These are phyloP conservation scores for Proliferodiscus dingleyae DNA, from an alignment of 2,329 filamentous ascomycete species.

Conservation along the genomic window DNA sequence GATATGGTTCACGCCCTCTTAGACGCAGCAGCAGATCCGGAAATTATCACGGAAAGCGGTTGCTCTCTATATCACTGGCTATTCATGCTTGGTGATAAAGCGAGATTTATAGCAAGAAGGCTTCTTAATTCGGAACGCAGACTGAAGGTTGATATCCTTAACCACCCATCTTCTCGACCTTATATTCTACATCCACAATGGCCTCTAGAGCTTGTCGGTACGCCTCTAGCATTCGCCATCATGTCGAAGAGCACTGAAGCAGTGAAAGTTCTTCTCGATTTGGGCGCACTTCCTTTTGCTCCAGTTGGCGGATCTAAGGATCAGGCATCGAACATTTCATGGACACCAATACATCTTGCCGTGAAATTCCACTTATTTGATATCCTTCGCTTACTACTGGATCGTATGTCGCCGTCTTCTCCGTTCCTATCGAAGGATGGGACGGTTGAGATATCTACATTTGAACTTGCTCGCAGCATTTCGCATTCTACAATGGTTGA, in stretches of 20 bases:
- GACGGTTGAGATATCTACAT: not conserved
- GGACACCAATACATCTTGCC: slow-evolving; percentile 1
- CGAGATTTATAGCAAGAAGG: not conserved
- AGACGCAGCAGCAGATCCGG: not conserved
- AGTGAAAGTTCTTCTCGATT: not conserved
- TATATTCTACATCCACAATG: not conserved
- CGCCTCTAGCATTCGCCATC: slow-evolving; percentile 2
- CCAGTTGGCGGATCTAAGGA: not conserved
- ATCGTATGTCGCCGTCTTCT: not conserved
- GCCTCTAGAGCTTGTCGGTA: not conserved
- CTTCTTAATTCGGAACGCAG: not conserved
- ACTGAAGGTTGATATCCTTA: not conserved
- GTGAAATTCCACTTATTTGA: not conserved
- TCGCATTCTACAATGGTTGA: not conserved
- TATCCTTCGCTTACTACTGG: not conserved
- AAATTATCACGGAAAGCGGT: no score
- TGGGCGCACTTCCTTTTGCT: slow-evolving; percentile 1
- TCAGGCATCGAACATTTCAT: not conserved
- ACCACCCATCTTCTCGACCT: not conserved
- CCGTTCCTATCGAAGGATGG: not conserved
- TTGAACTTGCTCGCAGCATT: not conserved
- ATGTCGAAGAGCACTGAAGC: not conserved
- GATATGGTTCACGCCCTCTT: not conserved
- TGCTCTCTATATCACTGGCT: not conserved
- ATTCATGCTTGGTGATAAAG: slow-evolving; percentile 4